Evolutionary conservation across 2,329 filamentous ascomycete species (phyloP).

Genomic region (Fusarium pseudograminearum): DNA sequence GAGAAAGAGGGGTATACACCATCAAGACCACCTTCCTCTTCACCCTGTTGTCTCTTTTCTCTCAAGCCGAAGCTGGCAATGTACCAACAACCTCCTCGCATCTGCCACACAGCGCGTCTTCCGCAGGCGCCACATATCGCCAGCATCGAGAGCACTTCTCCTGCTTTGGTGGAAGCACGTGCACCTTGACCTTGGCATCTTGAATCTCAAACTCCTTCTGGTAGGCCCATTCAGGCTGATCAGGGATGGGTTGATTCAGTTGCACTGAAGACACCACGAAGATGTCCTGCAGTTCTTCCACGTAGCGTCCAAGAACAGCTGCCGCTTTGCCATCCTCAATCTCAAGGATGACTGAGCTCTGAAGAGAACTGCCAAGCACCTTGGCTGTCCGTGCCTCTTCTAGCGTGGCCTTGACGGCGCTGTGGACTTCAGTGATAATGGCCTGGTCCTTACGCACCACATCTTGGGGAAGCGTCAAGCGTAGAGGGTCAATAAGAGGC

Average conservation of each 20-base stretch:
- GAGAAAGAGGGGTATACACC: conserved; percentile 32
- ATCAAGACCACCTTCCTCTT: conserved; percentile 10
- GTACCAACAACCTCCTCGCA: conserved; percentile 74
- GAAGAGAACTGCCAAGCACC: conserved; percentile 81
- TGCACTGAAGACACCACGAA: conserved; percentile 77
- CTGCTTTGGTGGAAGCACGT: conserved; percentile 62
- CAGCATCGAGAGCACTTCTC: conserved; percentile 91
- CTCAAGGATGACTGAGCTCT: conserved; percentile 75
- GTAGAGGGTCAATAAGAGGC: conserved; percentile 56
- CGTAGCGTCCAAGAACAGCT: conserved; percentile 55
- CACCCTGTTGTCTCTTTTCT: conserved; percentile 14
- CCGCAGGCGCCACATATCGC: conserved; percentile 79
- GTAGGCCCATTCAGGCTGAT: conserved; percentile 56
- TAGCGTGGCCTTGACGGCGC: conserved; percentile 78
- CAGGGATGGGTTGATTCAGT: conserved; percentile 54
- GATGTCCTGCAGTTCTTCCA: conserved; percentile 69
- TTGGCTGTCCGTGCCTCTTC: conserved; percentile 80
- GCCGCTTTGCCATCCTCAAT: conserved; percentile 55
- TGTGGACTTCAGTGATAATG: conserved; percentile 66
- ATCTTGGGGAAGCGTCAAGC: conserved; percentile 55
- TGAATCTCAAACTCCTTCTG: conserved; percentile 58
- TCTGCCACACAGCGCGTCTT: conserved; percentile 76
- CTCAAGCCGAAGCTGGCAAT: conserved; percentile 23
- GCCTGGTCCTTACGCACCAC: conserved; percentile 59
- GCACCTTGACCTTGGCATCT: conserved; percentile 54